phyloP scores from a whole-genome alignment of 1,284 basidiomycete species.

The Fistulinella staudtii region DNA sequence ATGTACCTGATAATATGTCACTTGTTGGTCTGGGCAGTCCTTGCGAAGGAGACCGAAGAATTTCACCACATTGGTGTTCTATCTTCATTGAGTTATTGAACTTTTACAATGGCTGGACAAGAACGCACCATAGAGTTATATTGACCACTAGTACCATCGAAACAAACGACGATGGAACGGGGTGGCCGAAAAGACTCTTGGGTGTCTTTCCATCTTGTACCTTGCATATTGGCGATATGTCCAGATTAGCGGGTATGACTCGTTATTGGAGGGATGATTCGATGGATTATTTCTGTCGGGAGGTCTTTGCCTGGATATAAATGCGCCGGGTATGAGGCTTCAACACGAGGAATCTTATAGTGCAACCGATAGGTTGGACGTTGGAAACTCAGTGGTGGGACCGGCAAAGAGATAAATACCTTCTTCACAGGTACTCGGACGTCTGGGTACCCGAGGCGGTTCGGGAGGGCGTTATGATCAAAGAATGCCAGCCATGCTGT shows the following conservation, averaged over 20 bases:
- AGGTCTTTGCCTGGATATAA: too few relatives aligned
- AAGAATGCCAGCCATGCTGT: too few relatives aligned
- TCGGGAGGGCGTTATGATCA: too few relatives aligned
- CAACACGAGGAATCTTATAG: too few relatives aligned
- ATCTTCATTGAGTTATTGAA: not conserved
- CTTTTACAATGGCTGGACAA: not conserved
- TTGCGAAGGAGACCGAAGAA: conserved; percentile 61
- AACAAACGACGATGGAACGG: conserved; percentile 55
- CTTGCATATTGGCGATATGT: conserved; percentile 13
- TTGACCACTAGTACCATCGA: conserved; percentile 57
- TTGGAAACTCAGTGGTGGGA: too few relatives aligned
- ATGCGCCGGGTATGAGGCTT: too few relatives aligned
- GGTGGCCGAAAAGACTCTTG: conserved; percentile 13
- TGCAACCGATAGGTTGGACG: too few relatives aligned
- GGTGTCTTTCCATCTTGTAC: not conserved
- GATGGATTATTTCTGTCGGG: too few relatives aligned
- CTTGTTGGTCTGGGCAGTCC: conserved; percentile 49
- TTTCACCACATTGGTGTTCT: conserved; percentile 74
- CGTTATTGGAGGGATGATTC: too few relatives aligned
- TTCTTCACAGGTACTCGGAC: too few relatives aligned
- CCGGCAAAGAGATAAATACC: too few relatives aligned
- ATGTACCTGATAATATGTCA: conserved; percentile 65
- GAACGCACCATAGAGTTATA: conserved; percentile 39
- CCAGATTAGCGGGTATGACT: not conserved
- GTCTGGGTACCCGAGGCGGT: too few relatives aligned